Evolutionary conservation across 2,329 filamentous ascomycete genomes (phyloP).

Genomic region (Canariomyces notabilis): DNA sequence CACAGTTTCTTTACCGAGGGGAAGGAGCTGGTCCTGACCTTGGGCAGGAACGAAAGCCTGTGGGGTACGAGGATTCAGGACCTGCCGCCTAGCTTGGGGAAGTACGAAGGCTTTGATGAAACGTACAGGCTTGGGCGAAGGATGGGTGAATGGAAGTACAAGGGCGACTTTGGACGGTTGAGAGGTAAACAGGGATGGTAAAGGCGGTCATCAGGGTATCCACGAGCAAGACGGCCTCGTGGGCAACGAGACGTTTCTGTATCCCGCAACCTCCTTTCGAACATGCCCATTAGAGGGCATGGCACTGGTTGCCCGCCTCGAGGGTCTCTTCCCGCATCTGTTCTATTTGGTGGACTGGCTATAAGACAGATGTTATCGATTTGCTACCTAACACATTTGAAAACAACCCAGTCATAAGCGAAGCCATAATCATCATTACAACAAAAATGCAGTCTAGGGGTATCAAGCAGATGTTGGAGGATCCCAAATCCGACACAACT

Average conservation of each 20-base stretch:
- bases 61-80: constrained; percentile 60
- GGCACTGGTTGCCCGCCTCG: no score
- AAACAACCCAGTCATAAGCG: not conserved
- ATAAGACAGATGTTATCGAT: not conserved
- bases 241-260: no score
- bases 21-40: constrained; percentile 55
- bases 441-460: constrained; percentile 1
- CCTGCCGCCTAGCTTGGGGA: constrained; percentile 54
- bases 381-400: not conserved
- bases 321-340: not conserved
- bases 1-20: constrained; percentile 65
- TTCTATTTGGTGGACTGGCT: no score
- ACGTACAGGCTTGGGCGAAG: not conserved
- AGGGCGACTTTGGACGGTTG: constrained; percentile 3
- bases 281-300: no score
- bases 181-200: not conserved
- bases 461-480: constrained; percentile 1
- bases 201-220: no score
- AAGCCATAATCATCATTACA: constrained; percentile 1
- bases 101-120: constrained; percentile 32
- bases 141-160: constrained; percentile 2
- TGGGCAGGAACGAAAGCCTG: constrained; percentile 55
- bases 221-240: no score
- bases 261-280: no score
- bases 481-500: not conserved